Evolutionary conservation across 192 early-diverging fungal species (phyloP).

Genomic region (Umbelopsis ramanniana): DNA sequence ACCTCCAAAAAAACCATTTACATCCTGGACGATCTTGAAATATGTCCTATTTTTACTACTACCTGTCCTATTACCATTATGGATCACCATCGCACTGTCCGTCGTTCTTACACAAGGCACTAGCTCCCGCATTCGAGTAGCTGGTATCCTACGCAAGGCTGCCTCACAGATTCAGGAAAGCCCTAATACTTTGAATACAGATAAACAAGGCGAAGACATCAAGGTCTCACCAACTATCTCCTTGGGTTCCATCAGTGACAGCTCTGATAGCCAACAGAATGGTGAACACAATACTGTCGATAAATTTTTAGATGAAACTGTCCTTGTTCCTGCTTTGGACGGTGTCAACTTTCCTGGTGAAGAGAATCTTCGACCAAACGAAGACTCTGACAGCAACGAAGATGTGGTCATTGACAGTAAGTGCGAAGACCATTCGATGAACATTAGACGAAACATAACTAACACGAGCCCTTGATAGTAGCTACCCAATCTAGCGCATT

Average conservation of each 20-base stretch:
- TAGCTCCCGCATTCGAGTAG: conserved; percentile 42
- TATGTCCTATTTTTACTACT: conserved; percentile 30
- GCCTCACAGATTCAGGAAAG: not conserved
- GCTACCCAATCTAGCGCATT: not conserved
- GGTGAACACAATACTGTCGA: not conserved
- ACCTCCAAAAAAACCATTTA: not conserved
- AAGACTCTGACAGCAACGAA: not conserved
- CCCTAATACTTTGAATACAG: not conserved
- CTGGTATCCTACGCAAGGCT: conserved; percentile 11
- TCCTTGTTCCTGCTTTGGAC: conserved; percentile 21
- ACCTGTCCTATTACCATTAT: conserved; percentile 43
- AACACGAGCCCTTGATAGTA: not conserved
- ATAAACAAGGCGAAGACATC: not conserved
- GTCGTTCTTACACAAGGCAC: conserved; percentile 43
- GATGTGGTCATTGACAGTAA: not conserved
- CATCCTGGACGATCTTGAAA: conserved; percentile 18
- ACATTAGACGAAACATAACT: not conserved
- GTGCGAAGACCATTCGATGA: not conserved
- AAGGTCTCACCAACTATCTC: not conserved
- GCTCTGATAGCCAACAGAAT: not conserved
- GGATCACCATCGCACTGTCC: conserved; percentile 41
- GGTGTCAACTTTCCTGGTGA: conserved; percentile 18
- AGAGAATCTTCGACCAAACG: not conserved
- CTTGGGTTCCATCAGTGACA: not conserved
- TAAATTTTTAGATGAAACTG: conserved; percentile 7